Evolutionary conservation across 495 filamentous ascomycete species (phyloP), one percentile per base, ranked within the genome.

Genomic region (Podospora conica): DNA sequence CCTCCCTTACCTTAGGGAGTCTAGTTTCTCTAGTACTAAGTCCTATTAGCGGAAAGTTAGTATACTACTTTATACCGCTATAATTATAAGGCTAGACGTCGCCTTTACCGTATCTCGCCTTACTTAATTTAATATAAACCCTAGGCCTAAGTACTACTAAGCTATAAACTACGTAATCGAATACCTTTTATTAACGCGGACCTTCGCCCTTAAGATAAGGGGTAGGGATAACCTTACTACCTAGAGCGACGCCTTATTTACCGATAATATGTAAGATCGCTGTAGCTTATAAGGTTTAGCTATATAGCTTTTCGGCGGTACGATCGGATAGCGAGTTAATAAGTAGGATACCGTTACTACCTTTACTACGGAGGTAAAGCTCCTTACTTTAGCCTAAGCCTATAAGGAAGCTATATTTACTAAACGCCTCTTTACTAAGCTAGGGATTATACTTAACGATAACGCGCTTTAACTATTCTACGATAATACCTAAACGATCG

Each of bases 301-400:
- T 20, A 65, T 65, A 28, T 58, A 15, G 48, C n/a, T 65, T 0
- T 65, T 65, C 27, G 10, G 31, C 1, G 20, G 29, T 22, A 24
- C 22, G 1, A 58, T 58, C 20, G 9, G 20, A 0, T 65, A 27
- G 28, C 24, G 25, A 11, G 61, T 20, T 18, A 58, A 31, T 53
- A 27, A 53, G 11, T 18, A 65, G 58, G 12, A 55, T 53, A 65
- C 28, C 1, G 28, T 65, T 31, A 65, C 29, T 6, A 65, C 55
- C 3, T 65, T 18, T 3, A 58, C 21, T 18, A 65, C 18, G 20
- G 11, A 65, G 24, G 63, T 18, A 6, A 21, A 65, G 53, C 20
- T 65, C 3, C 23, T 58, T 8, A 20, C 15, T 2, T 2, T 58
- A 1, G 9, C 21, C 0, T 18, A 24, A 2, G 25, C 11, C 2